Percentiles rank a stretch among this genome's conserved stretches.
Conservation (phyloP, 164 flowering plant genomes). For the Pachysandra terminalis region DNA sequence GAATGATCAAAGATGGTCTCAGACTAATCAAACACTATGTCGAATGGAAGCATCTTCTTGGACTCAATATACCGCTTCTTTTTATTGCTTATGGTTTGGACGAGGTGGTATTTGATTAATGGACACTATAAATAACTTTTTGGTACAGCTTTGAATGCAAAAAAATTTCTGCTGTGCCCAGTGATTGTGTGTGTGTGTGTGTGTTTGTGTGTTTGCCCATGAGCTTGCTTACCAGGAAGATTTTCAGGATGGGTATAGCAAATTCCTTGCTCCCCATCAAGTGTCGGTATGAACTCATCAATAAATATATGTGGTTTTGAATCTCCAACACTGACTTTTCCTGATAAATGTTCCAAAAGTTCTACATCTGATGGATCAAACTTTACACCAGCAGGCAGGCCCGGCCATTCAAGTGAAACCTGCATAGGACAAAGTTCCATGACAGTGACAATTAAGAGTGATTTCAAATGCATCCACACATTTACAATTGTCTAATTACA, state of each 20-base stretch:
- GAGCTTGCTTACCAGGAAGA: conserved; percentile 74
- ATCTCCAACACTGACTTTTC: conserved; percentile 59
- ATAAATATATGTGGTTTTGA: conserved; percentile 62
- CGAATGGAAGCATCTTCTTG: too few species aligned
- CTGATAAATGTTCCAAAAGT: conserved; percentile 72
- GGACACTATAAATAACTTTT: too few species aligned
- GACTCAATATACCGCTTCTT: too few species aligned
- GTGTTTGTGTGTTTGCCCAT: too few species aligned
- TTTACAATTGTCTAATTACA: background rate
- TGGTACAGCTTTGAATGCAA: too few species aligned
- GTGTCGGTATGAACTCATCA: conserved; percentile 86
- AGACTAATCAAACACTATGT: too few species aligned
- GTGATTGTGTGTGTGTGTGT: too few species aligned
- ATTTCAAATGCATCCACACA: background rate
- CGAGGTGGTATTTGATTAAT: too few species aligned
- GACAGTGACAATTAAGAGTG: background rate
- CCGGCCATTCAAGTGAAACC: conserved; percentile 84
- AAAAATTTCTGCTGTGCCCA: too few species aligned
- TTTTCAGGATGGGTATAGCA: conserved; percentile 87
- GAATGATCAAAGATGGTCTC: too few species aligned
- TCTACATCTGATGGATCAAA: conserved; percentile 90
- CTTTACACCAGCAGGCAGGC: conserved; percentile 86
- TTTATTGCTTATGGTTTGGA: too few species aligned
- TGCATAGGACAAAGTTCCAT: conserved; percentile 24
- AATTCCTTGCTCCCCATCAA: conserved; percentile 67